Evolutionary conservation across 2,329 filamentous ascomycete species (phyloP).

Genomic region (Plenodomus biglobosus): DNA sequence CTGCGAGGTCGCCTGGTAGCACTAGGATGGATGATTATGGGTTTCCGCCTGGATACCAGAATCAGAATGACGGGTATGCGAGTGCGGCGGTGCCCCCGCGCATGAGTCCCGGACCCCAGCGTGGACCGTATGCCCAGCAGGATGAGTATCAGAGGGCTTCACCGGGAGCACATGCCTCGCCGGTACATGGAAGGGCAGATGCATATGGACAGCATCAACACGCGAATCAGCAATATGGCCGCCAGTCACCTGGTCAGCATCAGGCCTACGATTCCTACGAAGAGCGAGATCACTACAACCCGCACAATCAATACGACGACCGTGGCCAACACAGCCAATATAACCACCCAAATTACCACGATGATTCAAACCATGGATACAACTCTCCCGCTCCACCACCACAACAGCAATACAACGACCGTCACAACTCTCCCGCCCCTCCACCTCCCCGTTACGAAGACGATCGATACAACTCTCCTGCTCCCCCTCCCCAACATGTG

Average conservation of each 20-base stretch:
- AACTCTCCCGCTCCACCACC: constrained; percentile 3
- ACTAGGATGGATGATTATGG: constrained; percentile 27
- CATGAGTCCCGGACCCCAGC: constrained; percentile 23
- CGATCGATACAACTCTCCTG: background rate
- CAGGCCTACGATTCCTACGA: constrained; percentile 20
- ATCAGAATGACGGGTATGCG: background rate
- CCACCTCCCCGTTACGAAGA: background rate
- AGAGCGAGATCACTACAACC: constrained; percentile 13
- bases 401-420: background rate
- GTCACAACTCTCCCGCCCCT: background rate
- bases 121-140: constrained; percentile 25
- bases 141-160: constrained; percentile 17
- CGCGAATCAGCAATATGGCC: constrained; percentile 12
- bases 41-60: constrained; percentile 28
- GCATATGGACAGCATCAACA: constrained; percentile 14
- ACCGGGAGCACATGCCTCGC: constrained; percentile 18
- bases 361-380: constrained; percentile 3
- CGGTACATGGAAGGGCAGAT: constrained; percentile 14
- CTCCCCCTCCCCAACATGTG: background rate
- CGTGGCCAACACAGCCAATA: constrained; percentile 4
- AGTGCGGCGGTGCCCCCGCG: constrained; percentile 13
- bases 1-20: constrained; percentile 32
- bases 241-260: constrained; percentile 14
- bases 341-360: constrained; percentile 7
- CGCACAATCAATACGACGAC: constrained; percentile 8